A percentile compares a stretch with the other conserved stretches of the same genome.
Evolutionary conservation across 2,329 filamentous ascomycete genomes (phyloP).

Genomic region (Fusarium drepaniforme): DNA sequence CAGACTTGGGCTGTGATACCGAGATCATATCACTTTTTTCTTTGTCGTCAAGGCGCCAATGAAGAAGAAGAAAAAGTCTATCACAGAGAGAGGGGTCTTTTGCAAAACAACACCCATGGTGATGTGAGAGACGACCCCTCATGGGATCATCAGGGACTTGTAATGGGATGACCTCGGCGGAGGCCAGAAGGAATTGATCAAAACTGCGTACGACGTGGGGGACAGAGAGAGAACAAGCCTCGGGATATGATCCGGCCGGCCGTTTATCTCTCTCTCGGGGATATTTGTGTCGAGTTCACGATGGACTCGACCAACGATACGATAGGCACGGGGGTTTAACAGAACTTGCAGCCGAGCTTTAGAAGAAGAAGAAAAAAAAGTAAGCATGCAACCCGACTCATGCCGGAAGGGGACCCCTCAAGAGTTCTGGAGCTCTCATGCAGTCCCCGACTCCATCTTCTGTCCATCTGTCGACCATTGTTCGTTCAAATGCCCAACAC

Average conservation of each 20-base stretch:
- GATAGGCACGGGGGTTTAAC: not conserved
- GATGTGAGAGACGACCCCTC: not conserved
- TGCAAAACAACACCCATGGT: not conserved
- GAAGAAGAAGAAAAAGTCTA: conserved; percentile 19
- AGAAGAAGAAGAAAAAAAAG: not conserved
- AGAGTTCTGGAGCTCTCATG: conserved; percentile 3
- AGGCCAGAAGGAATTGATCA: conserved; percentile 33
- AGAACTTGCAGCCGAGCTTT: not conserved
- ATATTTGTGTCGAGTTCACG: not conserved
- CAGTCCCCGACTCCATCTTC: not conserved
- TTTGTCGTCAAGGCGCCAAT: conserved; percentile 18
- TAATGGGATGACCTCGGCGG: conserved; percentile 28
- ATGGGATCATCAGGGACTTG: conserved; percentile 35
- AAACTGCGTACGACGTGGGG: not conserved
- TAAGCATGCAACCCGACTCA: conserved; percentile 1
- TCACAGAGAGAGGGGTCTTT: conserved; percentile 5
- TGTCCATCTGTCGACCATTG: not conserved
- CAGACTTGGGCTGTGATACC: conserved; percentile 23
- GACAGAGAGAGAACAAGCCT: not conserved
- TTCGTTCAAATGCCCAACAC: conserved; percentile 15
- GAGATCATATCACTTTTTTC: conserved; percentile 7
- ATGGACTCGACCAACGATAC: not conserved
- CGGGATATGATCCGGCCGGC: conserved; percentile 24
- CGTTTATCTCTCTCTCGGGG: conserved; percentile 23
- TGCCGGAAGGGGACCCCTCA: conserved; percentile 5